A percentile compares a stretch with the other conserved stretches of the same genome.
Evolutionary conservation across 768 basidiomycete genomes (phyloP).

Genomic region (Auricularia sp.): DNA sequence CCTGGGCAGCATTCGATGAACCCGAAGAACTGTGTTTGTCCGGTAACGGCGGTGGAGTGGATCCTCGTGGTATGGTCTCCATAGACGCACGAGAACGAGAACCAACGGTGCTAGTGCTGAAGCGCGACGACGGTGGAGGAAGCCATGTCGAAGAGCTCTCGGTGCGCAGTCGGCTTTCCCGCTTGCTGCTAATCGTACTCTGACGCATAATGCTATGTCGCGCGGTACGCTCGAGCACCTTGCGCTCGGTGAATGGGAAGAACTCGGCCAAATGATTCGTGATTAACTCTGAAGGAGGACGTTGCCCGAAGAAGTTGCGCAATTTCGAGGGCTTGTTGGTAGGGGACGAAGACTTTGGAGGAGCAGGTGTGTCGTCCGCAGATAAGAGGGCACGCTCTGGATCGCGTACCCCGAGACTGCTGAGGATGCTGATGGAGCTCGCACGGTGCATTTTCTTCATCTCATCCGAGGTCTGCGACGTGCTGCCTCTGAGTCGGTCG

Average conservation of each 20-base stretch:
- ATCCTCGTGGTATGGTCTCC: constrained; percentile 24
- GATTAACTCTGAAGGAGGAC: constrained; percentile 95
- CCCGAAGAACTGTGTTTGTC: constrained; percentile 23
- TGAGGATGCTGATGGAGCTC: constrained; percentile 88
- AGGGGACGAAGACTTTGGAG: not conserved
- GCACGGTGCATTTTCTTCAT: constrained; percentile 73
- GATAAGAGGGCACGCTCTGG: constrained; percentile 47
- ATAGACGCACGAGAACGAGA: not conserved
- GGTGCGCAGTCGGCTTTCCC: constrained; percentile 32
- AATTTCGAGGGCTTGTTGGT: constrained; percentile 34
- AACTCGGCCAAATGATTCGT: constrained; percentile 88
- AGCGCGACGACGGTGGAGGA: constrained; percentile 41
- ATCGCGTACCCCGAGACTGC: constrained; percentile 81
- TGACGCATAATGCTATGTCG: constrained; percentile 78
- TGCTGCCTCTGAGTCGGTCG: constrained; percentile 14
- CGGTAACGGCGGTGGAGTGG: constrained; percentile 26
- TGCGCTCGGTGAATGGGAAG: constrained; percentile 91
- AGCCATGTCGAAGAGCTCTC: not conserved
- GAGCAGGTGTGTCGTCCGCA: not conserved
- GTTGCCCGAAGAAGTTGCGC: constrained; percentile 95
- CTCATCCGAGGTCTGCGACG: constrained; percentile 4
- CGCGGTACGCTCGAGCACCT: constrained; percentile 77
- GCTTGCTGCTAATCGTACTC: constrained; percentile 37
- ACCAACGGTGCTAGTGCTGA: constrained; percentile 45
- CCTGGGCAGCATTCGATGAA: constrained; percentile 17